Percentiles rank a stretch among this genome's conserved stretches.
Conservation (phyloP, 176 grass and related monocot species). For the Eragrostis curvula region DNA sequence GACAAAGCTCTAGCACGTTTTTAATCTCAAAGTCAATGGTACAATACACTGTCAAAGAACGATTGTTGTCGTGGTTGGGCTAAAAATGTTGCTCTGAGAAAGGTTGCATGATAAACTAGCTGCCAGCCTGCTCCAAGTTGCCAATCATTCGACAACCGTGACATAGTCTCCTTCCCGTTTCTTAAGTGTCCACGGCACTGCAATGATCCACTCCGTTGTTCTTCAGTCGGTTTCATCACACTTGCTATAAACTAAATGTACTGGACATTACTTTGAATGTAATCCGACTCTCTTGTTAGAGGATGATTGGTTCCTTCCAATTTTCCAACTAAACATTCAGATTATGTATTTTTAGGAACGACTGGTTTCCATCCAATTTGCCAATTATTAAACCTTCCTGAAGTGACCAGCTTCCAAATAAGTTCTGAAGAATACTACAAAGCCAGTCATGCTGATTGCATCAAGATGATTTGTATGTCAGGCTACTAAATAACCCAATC, state of each 20-base stretch:
- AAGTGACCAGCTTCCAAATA: not conserved
- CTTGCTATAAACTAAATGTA: not conserved
- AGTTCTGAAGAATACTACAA: not conserved
- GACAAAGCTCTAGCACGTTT: no score
- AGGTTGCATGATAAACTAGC: conserved; percentile 1
- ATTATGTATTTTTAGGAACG: not conserved
- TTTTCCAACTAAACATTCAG: conserved; percentile 21
- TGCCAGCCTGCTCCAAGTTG: conserved; percentile 16
- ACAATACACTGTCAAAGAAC: not conserved
- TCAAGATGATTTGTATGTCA: not conserved
- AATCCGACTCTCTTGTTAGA: not conserved
- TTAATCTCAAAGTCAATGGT: no score
- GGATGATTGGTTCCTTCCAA: conserved; percentile 7
- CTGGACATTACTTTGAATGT: conserved; percentile 23
- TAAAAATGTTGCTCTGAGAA: conserved; percentile 13
- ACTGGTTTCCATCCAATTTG: not conserved
- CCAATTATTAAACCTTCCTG: not conserved
- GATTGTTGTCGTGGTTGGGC: not conserved
- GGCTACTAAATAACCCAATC: not conserved
- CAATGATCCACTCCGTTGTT: not conserved
- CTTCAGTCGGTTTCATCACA: conserved; percentile 32
- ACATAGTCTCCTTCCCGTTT: not conserved
- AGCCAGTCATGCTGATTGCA: no score
- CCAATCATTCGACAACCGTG: not conserved
- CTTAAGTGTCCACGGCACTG: not conserved